Evolutionary conservation across 2,329 filamentous ascomycete genomes (phyloP).

Genomic region (Macrophomina pseudophaseolina): DNA sequence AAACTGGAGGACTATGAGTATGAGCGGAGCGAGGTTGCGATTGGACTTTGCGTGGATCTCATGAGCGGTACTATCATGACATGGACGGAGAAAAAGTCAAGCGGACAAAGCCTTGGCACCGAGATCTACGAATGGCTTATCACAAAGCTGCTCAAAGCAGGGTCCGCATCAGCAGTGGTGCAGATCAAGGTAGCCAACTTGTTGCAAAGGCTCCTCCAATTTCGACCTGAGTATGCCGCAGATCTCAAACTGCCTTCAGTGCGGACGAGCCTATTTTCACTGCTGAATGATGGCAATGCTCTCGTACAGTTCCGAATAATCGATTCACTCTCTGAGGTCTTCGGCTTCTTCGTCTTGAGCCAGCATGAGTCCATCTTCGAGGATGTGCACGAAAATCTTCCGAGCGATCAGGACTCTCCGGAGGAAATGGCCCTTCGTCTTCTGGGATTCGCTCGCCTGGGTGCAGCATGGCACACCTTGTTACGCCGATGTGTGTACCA

Average conservation of each 20-base stretch:
- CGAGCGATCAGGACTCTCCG: slow-evolving; percentile 69
- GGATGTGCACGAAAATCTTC: slow-evolving; percentile 81
- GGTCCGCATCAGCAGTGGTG: slow-evolving; percentile 70
- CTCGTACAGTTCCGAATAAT: slow-evolving; percentile 78
- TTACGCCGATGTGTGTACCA: slow-evolving; percentile 88
- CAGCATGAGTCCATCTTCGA: slow-evolving; percentile 84
- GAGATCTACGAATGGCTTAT: slow-evolving; percentile 83
- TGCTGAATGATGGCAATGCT: slow-evolving; percentile 71
- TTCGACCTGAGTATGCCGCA: slow-evolving; percentile 70
- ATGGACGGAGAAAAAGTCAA: slow-evolving; percentile 65
- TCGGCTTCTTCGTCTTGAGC: slow-evolving; percentile 80
- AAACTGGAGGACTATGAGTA: slow-evolving; percentile 61
- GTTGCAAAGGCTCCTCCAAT: slow-evolving; percentile 71
- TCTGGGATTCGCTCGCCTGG: slow-evolving; percentile 75
- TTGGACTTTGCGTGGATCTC: slow-evolving; percentile 70
- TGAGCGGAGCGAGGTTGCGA: slow-evolving; percentile 74
- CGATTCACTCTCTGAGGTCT: slow-evolving; percentile 72
- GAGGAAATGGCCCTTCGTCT: slow-evolving; percentile 89
- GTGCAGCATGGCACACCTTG: slow-evolving; percentile 82
- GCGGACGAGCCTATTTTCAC: slow-evolving; percentile 73
- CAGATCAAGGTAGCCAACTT: slow-evolving; percentile 71
- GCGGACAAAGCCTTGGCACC: slow-evolving; percentile 68
- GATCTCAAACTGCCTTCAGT: slow-evolving; percentile 64
- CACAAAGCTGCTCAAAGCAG: slow-evolving; percentile 67
- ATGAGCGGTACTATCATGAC: slow-evolving; percentile 67